Conservation (phyloP, 1,284 basidiomycete species). For the Boletus austroedulis region DNA sequence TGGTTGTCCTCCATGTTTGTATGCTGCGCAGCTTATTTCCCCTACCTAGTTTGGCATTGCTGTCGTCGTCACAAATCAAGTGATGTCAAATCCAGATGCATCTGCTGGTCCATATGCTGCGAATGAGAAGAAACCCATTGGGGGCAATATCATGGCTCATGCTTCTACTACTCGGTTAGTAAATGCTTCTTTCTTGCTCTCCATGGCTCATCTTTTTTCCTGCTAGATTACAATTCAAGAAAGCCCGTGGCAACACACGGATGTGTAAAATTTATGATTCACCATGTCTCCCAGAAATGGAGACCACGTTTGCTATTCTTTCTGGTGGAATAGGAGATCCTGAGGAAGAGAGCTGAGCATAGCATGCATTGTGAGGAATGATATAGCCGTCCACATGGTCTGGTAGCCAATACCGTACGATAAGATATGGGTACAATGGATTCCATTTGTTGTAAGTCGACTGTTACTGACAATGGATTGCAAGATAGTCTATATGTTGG, state of each 20-base stretch:
- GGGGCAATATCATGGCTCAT: constrained; percentile 95
- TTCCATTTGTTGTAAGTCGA: constrained; percentile 5
- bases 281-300: constrained; percentile 95
- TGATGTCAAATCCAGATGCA: constrained; percentile 97
- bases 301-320: constrained; percentile 93
- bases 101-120: constrained; percentile 84
- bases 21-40: constrained; percentile 12
- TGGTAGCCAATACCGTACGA: constrained; percentile 2
- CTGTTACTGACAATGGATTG: background rate
- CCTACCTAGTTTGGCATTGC: constrained; percentile 85
- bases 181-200: background rate
- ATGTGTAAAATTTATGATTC: constrained; percentile 98
- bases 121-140: constrained; percentile 97
- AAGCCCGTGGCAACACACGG: constrained; percentile 89
- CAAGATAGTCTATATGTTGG: background rate
- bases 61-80: constrained; percentile 97
- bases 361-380: background rate
- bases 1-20: constrained; percentile 18
- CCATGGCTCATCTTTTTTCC: constrained; percentile 14
- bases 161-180: constrained; percentile 86
- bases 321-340: constrained; percentile 88
- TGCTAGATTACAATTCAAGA: constrained; percentile 82
- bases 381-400: constrained; percentile 4
- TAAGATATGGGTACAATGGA: constrained; percentile 5
- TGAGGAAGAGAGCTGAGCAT: constrained; percentile 67